Conservation (phyloP, 1,139 yeast species). For the Maudiozyma humilis region DNA sequence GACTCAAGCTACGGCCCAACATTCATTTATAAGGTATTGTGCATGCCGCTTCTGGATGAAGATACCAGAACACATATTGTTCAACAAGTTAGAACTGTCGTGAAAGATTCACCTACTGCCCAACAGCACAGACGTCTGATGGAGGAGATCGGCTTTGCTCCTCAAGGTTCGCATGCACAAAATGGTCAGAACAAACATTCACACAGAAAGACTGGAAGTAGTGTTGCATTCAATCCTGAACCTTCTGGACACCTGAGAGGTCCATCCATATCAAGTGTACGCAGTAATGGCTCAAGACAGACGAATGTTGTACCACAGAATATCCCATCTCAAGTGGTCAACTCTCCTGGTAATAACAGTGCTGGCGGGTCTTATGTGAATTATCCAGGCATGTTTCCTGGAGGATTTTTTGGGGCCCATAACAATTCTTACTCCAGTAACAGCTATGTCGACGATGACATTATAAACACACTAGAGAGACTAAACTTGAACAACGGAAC, state of each 20-base stretch:
- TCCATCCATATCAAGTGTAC: conserved; percentile 27
- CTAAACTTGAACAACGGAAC: conserved; percentile 25
- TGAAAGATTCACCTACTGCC: conserved; percentile 49
- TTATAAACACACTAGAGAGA: conserved; percentile 27
- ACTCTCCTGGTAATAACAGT: background rate
- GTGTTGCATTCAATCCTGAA: conserved; percentile 23
- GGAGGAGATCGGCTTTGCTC: conserved; percentile 78
- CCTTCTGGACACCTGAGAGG: conserved; percentile 26
- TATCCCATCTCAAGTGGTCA: background rate
- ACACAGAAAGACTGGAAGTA: conserved; percentile 23
- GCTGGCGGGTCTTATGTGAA: conserved; percentile 15
- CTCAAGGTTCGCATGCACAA: conserved; percentile 11
- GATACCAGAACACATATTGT: conserved; percentile 51
- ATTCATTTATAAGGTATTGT: conserved; percentile 70
- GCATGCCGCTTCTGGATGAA: conserved; percentile 53
- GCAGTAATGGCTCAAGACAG: conserved; percentile 28
- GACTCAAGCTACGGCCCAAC: conserved; percentile 71
- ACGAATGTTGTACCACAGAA: conserved; percentile 8
- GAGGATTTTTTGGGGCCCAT: conserved; percentile 10
- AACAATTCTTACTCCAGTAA: conserved; percentile 1
- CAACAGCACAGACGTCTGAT: conserved; percentile 80
- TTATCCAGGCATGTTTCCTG: conserved; percentile 29
- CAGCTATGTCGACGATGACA: conserved; percentile 14
- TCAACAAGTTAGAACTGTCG: conserved; percentile 51
- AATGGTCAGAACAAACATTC: conserved; percentile 11